Conservation (phyloP, 768 basidiomycete species). For the Leccinum rimulosum region DNA sequence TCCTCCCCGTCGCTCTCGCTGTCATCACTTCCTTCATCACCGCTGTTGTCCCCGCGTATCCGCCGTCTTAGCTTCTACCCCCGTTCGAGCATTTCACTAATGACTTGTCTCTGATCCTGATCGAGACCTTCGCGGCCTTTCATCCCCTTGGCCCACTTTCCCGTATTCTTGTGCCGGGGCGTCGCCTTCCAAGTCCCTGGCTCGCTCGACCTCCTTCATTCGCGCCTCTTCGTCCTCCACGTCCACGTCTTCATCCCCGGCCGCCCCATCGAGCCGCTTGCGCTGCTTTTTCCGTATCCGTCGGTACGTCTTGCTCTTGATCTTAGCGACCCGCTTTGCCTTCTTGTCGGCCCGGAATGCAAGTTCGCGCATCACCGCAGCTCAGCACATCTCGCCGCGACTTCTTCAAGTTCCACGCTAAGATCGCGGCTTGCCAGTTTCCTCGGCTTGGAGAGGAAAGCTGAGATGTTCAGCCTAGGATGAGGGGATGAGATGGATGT, state of each 20-base stretch:
- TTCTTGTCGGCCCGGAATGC: conserved; percentile 92
- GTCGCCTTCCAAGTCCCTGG: conserved; percentile 89
- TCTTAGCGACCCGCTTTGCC: conserved; percentile 87
- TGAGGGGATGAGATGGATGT: conserved; percentile 2
- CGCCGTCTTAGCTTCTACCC: conserved; percentile 76
- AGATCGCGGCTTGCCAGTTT: conserved; percentile 55
- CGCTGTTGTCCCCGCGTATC: conserved; percentile 68
- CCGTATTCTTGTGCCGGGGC: conserved; percentile 81
- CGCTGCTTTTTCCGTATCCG: conserved; percentile 78
- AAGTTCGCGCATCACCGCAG: conserved; percentile 87
- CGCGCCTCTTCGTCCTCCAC: conserved; percentile 46
- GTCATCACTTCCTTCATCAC: conserved; percentile 49
- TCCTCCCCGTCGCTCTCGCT: conserved; percentile 38
- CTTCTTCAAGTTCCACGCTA: conserved; percentile 83
- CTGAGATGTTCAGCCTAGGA: conserved; percentile 79
- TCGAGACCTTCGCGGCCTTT: conserved; percentile 65
- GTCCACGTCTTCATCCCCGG: conserved; percentile 21
- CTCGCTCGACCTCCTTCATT: conserved; percentile 73
- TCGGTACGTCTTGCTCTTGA: conserved; percentile 93
- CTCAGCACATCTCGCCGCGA: conserved; percentile 74
- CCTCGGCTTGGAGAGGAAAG: conserved; percentile 77
- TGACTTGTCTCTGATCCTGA: conserved; percentile 59
- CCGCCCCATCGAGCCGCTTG: conserved; percentile 55
- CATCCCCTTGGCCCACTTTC: conserved; percentile 85
- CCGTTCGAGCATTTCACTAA: conserved; percentile 81